These are phyloP conservation scores for Lentinula sp. DNA, from an alignment of 768 basidiomycete genomes.

Conservation along the genomic window DNA sequence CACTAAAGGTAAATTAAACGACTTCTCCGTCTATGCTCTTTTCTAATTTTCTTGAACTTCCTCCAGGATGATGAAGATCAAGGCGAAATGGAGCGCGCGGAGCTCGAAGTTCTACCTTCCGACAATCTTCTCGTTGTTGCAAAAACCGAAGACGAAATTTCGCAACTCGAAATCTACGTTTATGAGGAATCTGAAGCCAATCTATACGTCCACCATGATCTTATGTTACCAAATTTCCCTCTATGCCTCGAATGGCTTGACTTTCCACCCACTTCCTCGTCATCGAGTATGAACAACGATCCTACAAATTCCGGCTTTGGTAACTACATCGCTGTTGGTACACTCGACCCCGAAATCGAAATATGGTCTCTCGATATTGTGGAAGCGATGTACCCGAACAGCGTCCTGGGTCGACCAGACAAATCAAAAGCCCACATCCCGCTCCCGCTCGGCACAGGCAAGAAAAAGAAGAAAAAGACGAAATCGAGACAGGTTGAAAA, in stretches of 20 bases:
- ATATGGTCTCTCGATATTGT: conserved; percentile 96
- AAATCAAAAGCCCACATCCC: conserved; percentile 76
- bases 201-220: conserved; percentile 94
- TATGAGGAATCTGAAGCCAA: conserved; percentile 91
- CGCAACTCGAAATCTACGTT: conserved; percentile 92
- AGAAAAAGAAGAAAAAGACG: conserved; percentile 90
- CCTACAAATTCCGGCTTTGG: conserved; percentile 41
- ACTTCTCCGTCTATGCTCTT: conserved; percentile 7
- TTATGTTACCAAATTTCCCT: conserved; percentile 96
- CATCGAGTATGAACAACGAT: conserved; percentile 20
- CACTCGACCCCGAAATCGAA: conserved; percentile 96
- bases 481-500: conserved; percentile 57
- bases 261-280: conserved; percentile 65
- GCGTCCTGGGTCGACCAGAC: conserved; percentile 87
- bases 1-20: conserved; percentile 77
- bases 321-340: conserved; percentile 94
- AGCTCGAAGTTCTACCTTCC: conserved; percentile 81
- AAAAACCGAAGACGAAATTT: conserved; percentile 95
- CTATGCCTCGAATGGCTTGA: conserved; percentile 99
- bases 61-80: conserved; percentile 62
- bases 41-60: conserved; percentile 9
- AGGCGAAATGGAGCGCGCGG: conserved; percentile 73
- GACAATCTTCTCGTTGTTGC: conserved; percentile 92
- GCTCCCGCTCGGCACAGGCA: conserved; percentile 80
- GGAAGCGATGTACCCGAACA: conserved; percentile 90